phyloP scores from a whole-genome alignment of 257 asterid genomes.

The Apocynum venetum region DNA sequence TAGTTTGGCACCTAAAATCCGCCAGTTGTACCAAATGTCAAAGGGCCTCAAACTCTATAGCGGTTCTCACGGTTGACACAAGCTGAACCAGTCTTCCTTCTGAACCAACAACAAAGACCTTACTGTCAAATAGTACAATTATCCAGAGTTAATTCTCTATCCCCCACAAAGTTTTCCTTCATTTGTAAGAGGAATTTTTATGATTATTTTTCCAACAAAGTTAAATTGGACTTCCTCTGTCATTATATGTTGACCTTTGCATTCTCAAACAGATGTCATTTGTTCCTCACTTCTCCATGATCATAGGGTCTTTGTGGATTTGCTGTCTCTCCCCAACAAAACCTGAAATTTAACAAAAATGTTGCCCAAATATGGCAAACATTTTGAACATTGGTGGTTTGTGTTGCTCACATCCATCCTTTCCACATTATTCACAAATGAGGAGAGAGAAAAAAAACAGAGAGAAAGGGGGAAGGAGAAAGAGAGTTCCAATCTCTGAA shows the following conservation, averaged over 20 bases:
- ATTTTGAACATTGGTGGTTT: constrained; percentile 21
- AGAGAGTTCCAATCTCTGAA: constrained; percentile 15
- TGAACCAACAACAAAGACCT: not conserved
- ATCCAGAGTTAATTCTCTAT: not conserved
- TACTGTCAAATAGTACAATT: not conserved
- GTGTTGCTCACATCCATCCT: constrained; percentile 18
- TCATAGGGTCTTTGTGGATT: constrained; percentile 32
- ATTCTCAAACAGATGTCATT: constrained; percentile 15
- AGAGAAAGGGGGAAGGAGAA: constrained; percentile 5
- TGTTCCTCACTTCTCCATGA: constrained; percentile 19
- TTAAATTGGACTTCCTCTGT: not conserved
- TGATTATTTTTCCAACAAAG: not conserved
- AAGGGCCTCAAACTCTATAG: not conserved
- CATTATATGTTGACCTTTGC: constrained; percentile 7
- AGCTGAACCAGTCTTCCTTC: constrained; percentile 8
- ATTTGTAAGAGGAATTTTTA: not conserved
- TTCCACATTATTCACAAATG: constrained; percentile 15
- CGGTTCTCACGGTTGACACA: not conserved
- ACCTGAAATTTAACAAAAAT: constrained; percentile 11
- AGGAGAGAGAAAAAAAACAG: constrained; percentile 11
- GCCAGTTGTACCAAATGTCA: not conserved
- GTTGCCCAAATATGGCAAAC: constrained; percentile 7
- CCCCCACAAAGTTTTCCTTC: too few species aligned
- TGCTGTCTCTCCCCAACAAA: constrained; percentile 5
- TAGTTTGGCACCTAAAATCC: not conserved